A percentile compares a stretch with the other conserved stretches of the same genome.
These are phyloP conservation scores for Ilyonectria sp. DNA, from an alignment of 2,329 filamentous ascomycete genomes.

Conservation along the genomic window DNA sequence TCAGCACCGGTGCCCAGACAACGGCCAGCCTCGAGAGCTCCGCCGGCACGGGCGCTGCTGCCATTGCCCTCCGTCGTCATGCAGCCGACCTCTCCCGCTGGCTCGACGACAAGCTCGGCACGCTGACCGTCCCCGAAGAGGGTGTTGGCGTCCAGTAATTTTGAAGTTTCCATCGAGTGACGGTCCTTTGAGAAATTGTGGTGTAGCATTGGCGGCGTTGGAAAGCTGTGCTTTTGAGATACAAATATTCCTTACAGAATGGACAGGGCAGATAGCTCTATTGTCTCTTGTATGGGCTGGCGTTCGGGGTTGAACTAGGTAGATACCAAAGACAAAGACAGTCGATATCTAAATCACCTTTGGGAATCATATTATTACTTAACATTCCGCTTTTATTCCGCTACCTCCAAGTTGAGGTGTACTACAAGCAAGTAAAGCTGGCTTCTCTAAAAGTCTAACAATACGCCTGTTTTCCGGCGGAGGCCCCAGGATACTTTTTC, in stretches of 20 bases:
- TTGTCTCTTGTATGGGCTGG: conserved; percentile 38
- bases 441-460: conserved; percentile 14
- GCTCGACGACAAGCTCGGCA: conserved; percentile 73
- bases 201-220: conserved; percentile 45
- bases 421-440: conserved; percentile 37
- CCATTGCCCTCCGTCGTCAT: conserved; percentile 68
- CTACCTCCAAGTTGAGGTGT: conserved; percentile 23
- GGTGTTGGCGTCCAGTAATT: conserved; percentile 57
- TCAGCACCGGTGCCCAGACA: conserved; percentile 62
- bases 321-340: conserved; percentile 41
- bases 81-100: conserved; percentile 72
- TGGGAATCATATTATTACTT: conserved; percentile 16
- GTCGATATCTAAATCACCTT: conserved; percentile 35
- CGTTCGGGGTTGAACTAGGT: conserved; percentile 42
- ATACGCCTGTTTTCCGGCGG: conserved; percentile 10
- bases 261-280: conserved; percentile 9
- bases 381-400: conserved; percentile 24
- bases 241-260: conserved; percentile 26
- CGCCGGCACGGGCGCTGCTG: conserved; percentile 60
- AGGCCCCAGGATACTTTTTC: conserved; percentile 7
- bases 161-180: not conserved
- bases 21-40: conserved; percentile 57
- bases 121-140: conserved; percentile 68
- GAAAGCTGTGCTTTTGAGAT: conserved; percentile 33
- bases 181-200: conserved; percentile 24